phyloP scores from a whole-genome alignment of 495 filamentous ascomycete genomes.

The Xylaria longipes region DNA sequence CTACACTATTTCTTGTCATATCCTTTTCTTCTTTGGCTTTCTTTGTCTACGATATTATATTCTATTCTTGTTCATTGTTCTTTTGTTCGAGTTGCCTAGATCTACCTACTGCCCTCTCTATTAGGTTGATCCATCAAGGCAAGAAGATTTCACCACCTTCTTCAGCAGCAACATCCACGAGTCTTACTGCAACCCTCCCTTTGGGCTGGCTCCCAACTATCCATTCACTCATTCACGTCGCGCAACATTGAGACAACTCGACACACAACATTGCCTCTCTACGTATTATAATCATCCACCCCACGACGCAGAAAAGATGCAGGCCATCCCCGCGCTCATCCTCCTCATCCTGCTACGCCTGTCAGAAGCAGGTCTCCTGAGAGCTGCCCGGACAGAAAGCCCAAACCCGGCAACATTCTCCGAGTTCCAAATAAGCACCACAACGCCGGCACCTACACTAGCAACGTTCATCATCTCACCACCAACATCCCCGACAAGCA shows the following conservation, averaged over 20 bases:
- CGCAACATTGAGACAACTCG: neutral
- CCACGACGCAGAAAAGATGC: slow-evolving; percentile 16
- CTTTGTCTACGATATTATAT: neutral
- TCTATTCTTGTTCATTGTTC: slow-evolving; percentile 11
- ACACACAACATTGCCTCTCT: neutral
- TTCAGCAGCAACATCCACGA: neutral
- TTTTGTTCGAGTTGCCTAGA: neutral
- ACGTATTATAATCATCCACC: neutral
- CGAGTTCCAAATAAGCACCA: neutral
- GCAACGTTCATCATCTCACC: slow-evolving; percentile 11
- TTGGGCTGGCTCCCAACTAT: slow-evolving; percentile 11
- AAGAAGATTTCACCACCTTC: neutral
- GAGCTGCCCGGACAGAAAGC: neutral
- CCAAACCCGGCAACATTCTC: neutral
- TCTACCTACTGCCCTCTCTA: neutral
- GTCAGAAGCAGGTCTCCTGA: slow-evolving; percentile 21
- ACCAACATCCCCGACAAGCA: neutral
- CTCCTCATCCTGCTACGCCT: slow-evolving; percentile 22
- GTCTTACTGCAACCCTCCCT: neutral
- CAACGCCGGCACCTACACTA: neutral
- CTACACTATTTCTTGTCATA: neutral
- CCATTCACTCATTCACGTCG: neutral
- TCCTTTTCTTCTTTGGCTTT: neutral
- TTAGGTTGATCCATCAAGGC: neutral
- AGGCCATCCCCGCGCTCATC: slow-evolving; percentile 26